Conservation (phyloP, 1,139 yeast species). For the Pichia sp. region DNA sequence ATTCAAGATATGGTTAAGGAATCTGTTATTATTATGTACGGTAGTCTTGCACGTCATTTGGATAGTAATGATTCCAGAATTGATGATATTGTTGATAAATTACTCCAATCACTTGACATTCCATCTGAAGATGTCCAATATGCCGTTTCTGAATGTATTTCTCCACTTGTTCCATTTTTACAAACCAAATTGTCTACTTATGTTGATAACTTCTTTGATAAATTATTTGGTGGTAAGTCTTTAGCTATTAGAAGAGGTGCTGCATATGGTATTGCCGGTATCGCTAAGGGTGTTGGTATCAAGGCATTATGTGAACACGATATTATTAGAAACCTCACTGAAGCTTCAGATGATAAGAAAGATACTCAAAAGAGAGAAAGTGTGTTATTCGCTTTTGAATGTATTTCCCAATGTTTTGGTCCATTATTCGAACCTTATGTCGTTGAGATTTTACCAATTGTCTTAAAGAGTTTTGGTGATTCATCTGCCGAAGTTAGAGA, state of each 20-base stretch:
- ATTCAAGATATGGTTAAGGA: constrained; percentile 69
- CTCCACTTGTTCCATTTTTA: constrained; percentile 72
- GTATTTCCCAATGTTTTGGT: constrained; percentile 74
- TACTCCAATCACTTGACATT: constrained; percentile 73
- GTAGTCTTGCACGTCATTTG: constrained; percentile 84
- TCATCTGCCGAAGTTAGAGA: constrained; percentile 79
- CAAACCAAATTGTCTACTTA: constrained; percentile 48
- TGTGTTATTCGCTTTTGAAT: constrained; percentile 83
- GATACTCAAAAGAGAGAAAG: constrained; percentile 78
- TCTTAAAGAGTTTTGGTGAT: constrained; percentile 84
- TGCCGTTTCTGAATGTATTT: constrained; percentile 82
- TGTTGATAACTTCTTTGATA: constrained; percentile 56
- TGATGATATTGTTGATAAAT: constrained; percentile 60
- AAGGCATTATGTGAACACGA: constrained; percentile 72
- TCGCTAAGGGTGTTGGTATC: constrained; percentile 88
- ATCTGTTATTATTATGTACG: constrained; percentile 81
- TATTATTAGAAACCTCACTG: constrained; percentile 71
- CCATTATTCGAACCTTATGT: constrained; percentile 91
- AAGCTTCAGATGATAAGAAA: constrained; percentile 87
- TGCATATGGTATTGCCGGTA: constrained; percentile 94
- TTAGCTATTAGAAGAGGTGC: constrained; percentile 80
- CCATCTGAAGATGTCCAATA: constrained; percentile 89
- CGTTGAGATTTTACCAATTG: constrained; percentile 79
- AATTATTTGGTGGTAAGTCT: constrained; percentile 51
- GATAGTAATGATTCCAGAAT: constrained; percentile 62